Percentiles rank a stretch among this genome's conserved stretches.
These are phyloP conservation scores for Aphanocladium album DNA, from an alignment of 2,329 filamentous ascomycete species.

Conservation along the genomic window DNA sequence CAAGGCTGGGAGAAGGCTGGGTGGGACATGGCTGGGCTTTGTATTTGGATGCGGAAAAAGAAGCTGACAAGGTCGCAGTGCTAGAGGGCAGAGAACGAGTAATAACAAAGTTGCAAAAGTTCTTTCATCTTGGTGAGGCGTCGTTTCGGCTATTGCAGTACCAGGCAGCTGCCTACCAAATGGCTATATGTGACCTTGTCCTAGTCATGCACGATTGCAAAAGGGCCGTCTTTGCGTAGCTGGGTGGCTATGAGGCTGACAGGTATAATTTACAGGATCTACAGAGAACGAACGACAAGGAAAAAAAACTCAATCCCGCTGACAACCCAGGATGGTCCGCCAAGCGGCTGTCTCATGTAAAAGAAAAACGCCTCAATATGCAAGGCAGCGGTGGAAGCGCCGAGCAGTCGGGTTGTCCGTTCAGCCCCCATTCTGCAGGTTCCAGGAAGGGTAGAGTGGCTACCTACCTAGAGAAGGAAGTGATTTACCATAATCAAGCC, in stretches of 20 bases:
- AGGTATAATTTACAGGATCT: background rate
- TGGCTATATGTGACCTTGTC: too few relatives aligned
- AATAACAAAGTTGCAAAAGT: too few relatives aligned
- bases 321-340: background rate
- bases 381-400: slow-evolving; percentile 1
- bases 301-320: background rate
- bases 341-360: background rate
- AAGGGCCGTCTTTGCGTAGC: background rate
- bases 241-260: too few relatives aligned
- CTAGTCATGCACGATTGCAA: background rate
- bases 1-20: background rate
- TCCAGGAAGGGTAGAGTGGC: too few relatives aligned
- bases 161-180: too few relatives aligned
- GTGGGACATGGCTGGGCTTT: background rate
- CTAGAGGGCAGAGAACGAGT: background rate
- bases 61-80: background rate
- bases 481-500: background rate
- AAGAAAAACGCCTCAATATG: slow-evolving; percentile 1
- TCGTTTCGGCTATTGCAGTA: too few relatives aligned
- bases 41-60: background rate
- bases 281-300: background rate
- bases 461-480: background rate
- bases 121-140: too few relatives aligned
- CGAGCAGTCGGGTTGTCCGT: slow-evolving; percentile 5
- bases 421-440: background rate